These are phyloP conservation scores for Polyporus arcularius DNA, from an alignment of 768 basidiomycete genomes.

Conservation along the genomic window DNA sequence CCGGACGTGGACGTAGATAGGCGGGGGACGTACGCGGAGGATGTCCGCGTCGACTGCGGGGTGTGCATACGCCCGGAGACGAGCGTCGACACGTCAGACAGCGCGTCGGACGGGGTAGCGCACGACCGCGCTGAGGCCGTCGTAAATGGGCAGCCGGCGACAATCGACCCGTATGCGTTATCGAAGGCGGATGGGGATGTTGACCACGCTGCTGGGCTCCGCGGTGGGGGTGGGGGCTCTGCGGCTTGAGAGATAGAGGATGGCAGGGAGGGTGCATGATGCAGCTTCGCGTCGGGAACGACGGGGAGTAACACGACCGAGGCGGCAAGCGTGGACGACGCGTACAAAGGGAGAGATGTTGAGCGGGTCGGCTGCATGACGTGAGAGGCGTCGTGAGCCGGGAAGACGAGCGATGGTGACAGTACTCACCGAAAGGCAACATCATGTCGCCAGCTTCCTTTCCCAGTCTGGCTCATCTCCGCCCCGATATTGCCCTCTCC, in stretches of 20 bases:
- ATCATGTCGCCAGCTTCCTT: no score
- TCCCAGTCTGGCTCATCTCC: background rate
- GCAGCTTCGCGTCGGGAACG: background rate
- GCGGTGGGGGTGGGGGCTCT: background rate
- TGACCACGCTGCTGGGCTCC: background rate
- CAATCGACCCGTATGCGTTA: background rate
- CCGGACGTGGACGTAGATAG: background rate
- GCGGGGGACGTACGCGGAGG: no score
- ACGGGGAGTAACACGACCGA: background rate
- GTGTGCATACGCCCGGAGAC: background rate
- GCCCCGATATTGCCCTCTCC: background rate
- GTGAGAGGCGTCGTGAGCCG: background rate
- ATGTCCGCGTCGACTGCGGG: slow-evolving; percentile 1
- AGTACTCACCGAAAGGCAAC: no score
- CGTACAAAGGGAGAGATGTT: background rate
- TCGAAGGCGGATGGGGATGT: slow-evolving; percentile 3
- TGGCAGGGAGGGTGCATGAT: background rate
- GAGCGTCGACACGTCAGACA: background rate
- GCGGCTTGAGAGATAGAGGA: no score
- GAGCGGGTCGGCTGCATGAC: no score
- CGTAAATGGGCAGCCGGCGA: background rate
- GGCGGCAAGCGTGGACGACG: background rate
- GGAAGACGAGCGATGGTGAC: background rate
- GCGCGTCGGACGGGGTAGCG: background rate
- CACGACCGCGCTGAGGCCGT: background rate